Percentiles rank a stretch among this genome's conserved stretches.
phyloP scores from a whole-genome alignment of 257 asterid species.

The Scutellaria baicalensis region DNA sequence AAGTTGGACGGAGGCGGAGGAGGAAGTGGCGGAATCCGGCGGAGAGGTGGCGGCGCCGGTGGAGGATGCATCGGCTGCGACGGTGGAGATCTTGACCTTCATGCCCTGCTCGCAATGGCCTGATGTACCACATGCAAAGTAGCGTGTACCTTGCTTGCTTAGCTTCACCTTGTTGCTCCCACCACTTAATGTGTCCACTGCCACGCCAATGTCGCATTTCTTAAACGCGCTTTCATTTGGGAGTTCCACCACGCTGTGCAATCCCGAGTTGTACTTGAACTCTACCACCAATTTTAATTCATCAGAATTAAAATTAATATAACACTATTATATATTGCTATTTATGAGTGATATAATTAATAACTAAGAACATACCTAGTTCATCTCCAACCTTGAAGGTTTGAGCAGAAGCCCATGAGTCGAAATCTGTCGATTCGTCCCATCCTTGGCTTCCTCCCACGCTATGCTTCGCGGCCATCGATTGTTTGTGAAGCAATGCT shows the following conservation, averaged over 20 bases:
- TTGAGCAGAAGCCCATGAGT: slow-evolving; percentile 59
- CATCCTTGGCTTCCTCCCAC: slow-evolving; percentile 93
- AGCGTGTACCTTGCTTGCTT: slow-evolving; percentile 59
- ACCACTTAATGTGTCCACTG: slow-evolving; percentile 36
- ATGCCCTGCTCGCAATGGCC: slow-evolving; percentile 76
- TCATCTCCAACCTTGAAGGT: slow-evolving; percentile 83
- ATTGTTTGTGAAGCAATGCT: slow-evolving; percentile 7
- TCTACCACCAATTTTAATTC: too few species aligned
- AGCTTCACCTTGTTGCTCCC: slow-evolving; percentile 64
- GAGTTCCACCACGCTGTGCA: slow-evolving; percentile 71
- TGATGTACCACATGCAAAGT: slow-evolving; percentile 73
- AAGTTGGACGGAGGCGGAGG: slow-evolving; percentile 1
- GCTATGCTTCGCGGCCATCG: slow-evolving; percentile 36
- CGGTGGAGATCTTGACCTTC: slow-evolving; percentile 74
- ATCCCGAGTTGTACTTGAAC: slow-evolving; percentile 61
- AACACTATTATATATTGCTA: too few species aligned
- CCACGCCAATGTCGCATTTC: slow-evolving; percentile 45
- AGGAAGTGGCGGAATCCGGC: background rate
- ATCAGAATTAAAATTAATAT: too few species aligned
- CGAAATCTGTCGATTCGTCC: slow-evolving; percentile 74
- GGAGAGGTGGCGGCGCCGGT: slow-evolving; percentile 25
- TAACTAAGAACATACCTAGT: slow-evolving; percentile 56
- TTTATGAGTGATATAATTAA: too few species aligned
- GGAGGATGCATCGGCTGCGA: slow-evolving; percentile 31
- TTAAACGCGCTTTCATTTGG: slow-evolving; percentile 57